A percentile compares a stretch with the other conserved stretches of the same genome.
These are phyloP conservation scores for Mycena sanguinolenta DNA, from an alignment of 768 basidiomycete genomes.

Conservation along the genomic window DNA sequence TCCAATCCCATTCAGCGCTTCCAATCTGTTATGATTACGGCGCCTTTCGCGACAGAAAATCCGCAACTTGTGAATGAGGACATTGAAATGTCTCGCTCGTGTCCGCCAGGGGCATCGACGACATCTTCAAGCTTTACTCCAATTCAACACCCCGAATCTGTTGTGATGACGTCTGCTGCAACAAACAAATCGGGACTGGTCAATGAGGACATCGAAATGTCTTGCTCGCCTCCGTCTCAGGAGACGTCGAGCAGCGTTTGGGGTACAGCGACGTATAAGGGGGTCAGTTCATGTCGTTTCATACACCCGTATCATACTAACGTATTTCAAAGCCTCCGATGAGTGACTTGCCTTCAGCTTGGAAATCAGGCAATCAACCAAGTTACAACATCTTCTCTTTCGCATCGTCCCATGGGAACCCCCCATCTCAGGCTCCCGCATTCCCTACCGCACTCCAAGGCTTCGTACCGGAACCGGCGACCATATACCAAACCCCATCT, in stretches of 20 bases:
- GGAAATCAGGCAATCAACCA: background rate
- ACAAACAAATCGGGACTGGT: background rate
- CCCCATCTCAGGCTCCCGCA: background rate
- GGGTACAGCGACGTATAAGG: background rate
- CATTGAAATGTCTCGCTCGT: too few species aligned
- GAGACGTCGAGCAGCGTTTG: background rate
- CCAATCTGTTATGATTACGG: too few species aligned
- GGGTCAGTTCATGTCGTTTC: background rate
- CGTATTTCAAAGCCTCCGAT: background rate
- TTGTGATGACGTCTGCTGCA: background rate
- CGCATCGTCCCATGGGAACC: background rate
- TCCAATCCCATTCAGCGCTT: too few species aligned
- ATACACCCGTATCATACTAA: background rate
- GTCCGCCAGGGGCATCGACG: too few species aligned
- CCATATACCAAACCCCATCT: background rate
- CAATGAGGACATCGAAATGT: conserved; percentile 23
- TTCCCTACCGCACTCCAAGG: background rate
- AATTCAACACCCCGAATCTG: background rate
- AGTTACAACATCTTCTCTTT: background rate
- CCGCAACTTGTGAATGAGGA: too few species aligned
- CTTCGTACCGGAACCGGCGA: background rate
- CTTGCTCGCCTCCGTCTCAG: background rate
- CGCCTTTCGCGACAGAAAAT: too few species aligned
- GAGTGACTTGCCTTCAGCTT: background rate
- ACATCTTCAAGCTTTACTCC: background rate